Percentiles rank a stretch among this genome's conserved stretches.
These are phyloP conservation scores for Iberis pinnata DNA, from an alignment of 345 rosid species.

Conservation along the genomic window DNA sequence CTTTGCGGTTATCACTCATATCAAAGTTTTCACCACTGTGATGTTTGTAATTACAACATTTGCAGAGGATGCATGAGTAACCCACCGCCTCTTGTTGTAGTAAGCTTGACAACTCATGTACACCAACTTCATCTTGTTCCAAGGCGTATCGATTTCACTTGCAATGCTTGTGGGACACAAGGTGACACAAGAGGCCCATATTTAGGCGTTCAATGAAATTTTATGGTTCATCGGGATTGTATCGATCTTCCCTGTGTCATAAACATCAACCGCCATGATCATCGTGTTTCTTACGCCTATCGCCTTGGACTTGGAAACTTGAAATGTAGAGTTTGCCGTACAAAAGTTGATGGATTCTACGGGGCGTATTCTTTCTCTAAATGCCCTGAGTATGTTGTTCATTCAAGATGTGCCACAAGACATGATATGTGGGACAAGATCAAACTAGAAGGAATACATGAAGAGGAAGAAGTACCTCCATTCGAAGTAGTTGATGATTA, in stretches of 20 bases:
- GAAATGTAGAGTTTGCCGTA: not conserved
- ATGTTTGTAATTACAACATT: slow-evolving; percentile 10
- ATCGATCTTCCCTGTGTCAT: slow-evolving; percentile 6
- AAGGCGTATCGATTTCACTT: not conserved
- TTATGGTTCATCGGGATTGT: slow-evolving; percentile 7
- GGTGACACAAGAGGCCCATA: slow-evolving; percentile 9
- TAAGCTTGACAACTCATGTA: not conserved
- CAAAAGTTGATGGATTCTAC: not conserved
- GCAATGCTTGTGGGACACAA: slow-evolving; percentile 13
- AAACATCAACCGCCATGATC: not conserved
- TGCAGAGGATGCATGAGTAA: not conserved
- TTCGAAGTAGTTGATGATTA: slow-evolving; percentile 5
- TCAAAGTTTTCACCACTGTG: slow-evolving; percentile 7
- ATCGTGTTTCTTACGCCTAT: not conserved
- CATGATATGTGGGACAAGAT: not conserved
- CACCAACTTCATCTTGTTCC: slow-evolving; percentile 11
- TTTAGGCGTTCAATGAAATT: not conserved
- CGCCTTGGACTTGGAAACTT: not conserved
- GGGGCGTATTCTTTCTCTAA: not conserved
- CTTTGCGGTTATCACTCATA: not conserved
- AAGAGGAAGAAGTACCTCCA: not conserved
- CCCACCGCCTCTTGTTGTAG: not conserved
- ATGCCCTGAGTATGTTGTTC: not conserved
- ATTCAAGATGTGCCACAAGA: not conserved
- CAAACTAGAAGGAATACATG: not conserved